A percentile compares a stretch with the other conserved stretches of the same genome.
These are phyloP conservation scores for Lophium mytilinum DNA, from an alignment of 495 filamentous ascomycete genomes.

Conservation along the genomic window DNA sequence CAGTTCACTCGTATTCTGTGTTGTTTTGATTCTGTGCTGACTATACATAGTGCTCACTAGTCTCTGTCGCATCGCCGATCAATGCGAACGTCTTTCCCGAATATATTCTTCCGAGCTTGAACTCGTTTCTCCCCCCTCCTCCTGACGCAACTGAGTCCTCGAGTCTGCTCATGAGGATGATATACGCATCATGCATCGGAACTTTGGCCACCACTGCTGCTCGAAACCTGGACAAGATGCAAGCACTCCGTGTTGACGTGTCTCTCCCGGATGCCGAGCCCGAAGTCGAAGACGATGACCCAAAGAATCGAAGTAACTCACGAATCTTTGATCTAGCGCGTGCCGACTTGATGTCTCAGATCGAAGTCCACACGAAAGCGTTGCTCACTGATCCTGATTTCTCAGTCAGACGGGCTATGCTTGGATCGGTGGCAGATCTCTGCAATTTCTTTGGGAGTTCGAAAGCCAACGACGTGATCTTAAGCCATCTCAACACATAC, in stretches of 20 bases:
- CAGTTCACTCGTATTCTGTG: too few relatives aligned
- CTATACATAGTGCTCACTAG: constrained; percentile 55
- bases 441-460: constrained; percentile 91
- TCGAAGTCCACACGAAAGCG: constrained; percentile 80
- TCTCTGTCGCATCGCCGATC: constrained; percentile 80
- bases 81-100: constrained; percentile 95
- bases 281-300: constrained; percentile 64
- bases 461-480: constrained; percentile 84
- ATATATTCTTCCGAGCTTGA: constrained; percentile 81
- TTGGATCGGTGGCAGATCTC: constrained; percentile 85
- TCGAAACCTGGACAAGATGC: constrained; percentile 81
- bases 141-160: constrained; percentile 47
- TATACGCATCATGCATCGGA: constrained; percentile 87
- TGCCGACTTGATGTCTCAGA: constrained; percentile 64
- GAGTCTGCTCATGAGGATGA: constrained; percentile 67
- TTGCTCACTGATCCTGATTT: constrained; percentile 80
- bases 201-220: constrained; percentile 84
- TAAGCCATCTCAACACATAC: constrained; percentile 95
- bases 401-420: constrained; percentile 84
- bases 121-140: constrained; percentile 48
- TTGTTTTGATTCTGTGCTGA: not conserved
- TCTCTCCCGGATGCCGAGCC: constrained; percentile 70
- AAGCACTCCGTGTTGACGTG: constrained; percentile 76
- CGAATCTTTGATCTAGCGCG: constrained; percentile 77
- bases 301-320: constrained; percentile 55